These are phyloP conservation scores for Plicaturopsis crispa DNA, from an alignment of 768 basidiomycete species.

Conservation along the genomic window DNA sequence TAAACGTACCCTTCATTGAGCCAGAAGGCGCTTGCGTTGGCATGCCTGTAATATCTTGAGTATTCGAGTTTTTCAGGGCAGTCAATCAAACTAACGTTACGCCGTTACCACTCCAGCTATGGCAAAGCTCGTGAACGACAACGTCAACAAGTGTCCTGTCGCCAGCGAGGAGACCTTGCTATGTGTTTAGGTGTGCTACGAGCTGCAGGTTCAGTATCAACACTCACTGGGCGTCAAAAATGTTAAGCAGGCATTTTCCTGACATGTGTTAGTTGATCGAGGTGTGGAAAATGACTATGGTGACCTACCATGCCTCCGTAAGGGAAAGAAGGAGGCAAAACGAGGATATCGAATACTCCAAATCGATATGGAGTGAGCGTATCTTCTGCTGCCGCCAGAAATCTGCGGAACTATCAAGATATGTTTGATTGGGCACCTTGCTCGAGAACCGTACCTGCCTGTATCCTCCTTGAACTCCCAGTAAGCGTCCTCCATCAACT, in stretches of 20 bases:
- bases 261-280: conserved; percentile 4
- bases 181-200: neutral
- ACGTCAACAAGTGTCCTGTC: conserved; percentile 86
- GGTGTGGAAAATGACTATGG: neutral
- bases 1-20: conserved; percentile 77
- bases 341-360: conserved; percentile 82
- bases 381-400: conserved; percentile 68
- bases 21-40: conserved; percentile 77
- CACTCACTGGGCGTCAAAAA: conserved; percentile 80
- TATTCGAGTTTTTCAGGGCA: neutral
- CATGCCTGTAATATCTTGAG: conserved; percentile 35
- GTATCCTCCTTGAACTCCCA: conserved; percentile 91
- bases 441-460: conserved; percentile 39
- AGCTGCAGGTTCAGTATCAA: neutral
- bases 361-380: conserved; percentile 73
- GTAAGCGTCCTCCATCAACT: conserved; percentile 64
- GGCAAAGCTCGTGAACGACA: conserved; percentile 79
- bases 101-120: conserved; percentile 93
- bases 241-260: conserved; percentile 88
- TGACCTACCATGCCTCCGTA: conserved; percentile 78
- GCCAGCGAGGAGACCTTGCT: conserved; percentile 70
- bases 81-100: conserved; percentile 41
- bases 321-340: conserved; percentile 88
- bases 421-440: neutral
- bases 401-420: conserved; percentile 32